Evolutionary conservation across 768 basidiomycete species (phyloP), one percentile per base, ranked within the genome.

Genomic region (Boletus tylopilopsis): DNA sequence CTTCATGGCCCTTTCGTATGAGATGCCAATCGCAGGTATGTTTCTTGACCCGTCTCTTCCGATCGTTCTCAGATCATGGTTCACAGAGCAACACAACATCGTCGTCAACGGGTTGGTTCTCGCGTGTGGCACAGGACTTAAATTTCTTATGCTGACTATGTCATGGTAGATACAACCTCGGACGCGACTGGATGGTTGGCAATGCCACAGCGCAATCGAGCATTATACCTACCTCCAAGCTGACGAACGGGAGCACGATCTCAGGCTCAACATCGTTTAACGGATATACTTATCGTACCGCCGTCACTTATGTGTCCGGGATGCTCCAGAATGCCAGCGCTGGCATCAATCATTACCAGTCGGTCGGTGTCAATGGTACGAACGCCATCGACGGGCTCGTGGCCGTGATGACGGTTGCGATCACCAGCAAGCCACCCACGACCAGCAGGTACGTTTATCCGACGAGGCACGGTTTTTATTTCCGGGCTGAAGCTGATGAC

Each of bases 131-230:
- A 25, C 24, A 6, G 24, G 8, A 11, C 16, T 15, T 4, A 6
- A 11, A 33, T 21, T 0, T 35, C 25, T 25, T 10, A n/a, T 5
- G 10, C 32, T 42, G 30, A 45, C 42, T n/a, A 18, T 37, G 16
- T 21, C 19, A 24, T 11, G 22, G n/a, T 18, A 79, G 82, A 7
- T 85, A 94, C 67, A 84, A 94, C 62, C 72, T 86, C 25, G 92
- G 85, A 12, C 84, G 93, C 22, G 92, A 96, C 63, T 87, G 80
- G 75, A 70, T 95, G n/a, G 72, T 94, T 22, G 90, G 87, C 19
- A 93, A 93, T 62, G 84, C 87, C 21, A 93, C 92, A 0, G 63
- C 69, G 19, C 70, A 75, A 41, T 58, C 67, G 10, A 55, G 36
- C 4, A 37, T 64, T 10, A 53, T 68, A 12, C 53, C 66, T 39